Evolutionary conservation across 148 eudicot species (phyloP).

Genomic region (Polygonum maritimum): DNA sequence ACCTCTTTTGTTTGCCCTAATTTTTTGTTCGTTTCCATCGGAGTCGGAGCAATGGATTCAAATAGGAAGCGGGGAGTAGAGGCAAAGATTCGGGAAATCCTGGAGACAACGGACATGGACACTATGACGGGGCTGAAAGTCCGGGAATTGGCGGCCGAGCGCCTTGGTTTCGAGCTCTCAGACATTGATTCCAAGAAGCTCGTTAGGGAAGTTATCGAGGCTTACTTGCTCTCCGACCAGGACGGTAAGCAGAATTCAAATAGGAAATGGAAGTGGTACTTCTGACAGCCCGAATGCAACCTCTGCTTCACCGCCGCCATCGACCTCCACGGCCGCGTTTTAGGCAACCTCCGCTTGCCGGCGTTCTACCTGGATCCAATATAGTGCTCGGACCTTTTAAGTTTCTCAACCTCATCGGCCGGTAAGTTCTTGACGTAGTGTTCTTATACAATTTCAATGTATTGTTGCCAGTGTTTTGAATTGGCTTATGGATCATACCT

Average conservation of each 20-base stretch:
- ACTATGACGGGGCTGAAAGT: conserved; percentile 21
- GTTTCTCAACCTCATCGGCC: conserved; percentile 60
- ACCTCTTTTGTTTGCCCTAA: not conserved
- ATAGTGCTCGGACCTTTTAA: too few relatives aligned
- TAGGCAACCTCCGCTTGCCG: too few relatives aligned
- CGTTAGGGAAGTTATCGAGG: conserved; percentile 19
- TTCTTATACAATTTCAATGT: not conserved
- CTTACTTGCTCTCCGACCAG: conserved; percentile 18
- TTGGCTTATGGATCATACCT: not conserved
- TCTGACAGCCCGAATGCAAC: too few relatives aligned
- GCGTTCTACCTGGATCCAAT: too few relatives aligned
- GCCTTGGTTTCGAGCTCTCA: conserved; percentile 20
- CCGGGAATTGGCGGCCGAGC: conserved; percentile 19
- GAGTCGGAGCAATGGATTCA: conserved; percentile 8
- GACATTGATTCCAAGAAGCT: conserved; percentile 15
- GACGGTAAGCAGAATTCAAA: not conserved
- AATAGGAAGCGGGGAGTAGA: conserved; percentile 15
- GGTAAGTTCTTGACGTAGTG: conserved; percentile 26
- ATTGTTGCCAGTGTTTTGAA: not conserved
- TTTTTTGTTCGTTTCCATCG: not conserved
- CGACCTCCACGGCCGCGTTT: too few relatives aligned
- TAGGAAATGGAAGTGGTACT: too few relatives aligned
- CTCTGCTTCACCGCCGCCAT: too few relatives aligned
- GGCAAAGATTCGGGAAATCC: conserved; percentile 22
- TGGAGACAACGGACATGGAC: conserved; percentile 21